Conservation (phyloP, 441 rosid genomes). For the Biscutella laevigata region DNA sequence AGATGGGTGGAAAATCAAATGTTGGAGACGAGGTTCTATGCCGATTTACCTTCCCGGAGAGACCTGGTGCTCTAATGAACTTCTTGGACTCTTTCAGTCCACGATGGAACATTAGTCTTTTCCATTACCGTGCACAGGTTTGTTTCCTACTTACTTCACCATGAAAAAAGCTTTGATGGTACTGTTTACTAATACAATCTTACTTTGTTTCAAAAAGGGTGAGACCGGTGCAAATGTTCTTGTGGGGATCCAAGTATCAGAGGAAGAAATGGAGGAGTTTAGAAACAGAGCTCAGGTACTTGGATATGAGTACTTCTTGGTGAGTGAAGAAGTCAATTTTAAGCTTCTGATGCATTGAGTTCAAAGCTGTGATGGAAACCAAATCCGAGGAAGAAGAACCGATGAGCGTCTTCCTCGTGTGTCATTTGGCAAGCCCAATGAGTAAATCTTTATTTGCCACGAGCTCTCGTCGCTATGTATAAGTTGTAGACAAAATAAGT, state of each 20-base stretch:
- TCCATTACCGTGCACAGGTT: slow-evolving; percentile 91
- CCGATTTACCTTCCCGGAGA: slow-evolving; percentile 77
- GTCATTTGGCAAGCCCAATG: no score
- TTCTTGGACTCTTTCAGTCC: slow-evolving; percentile 87
- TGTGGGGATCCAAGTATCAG: slow-evolving; percentile 70
- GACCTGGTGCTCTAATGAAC: slow-evolving; percentile 87
- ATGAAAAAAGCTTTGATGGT: no score
- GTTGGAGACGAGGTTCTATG: slow-evolving; percentile 68
- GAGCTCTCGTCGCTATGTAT: neutral
- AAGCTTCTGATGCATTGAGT: slow-evolving; percentile 64
- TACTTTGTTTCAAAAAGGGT: slow-evolving; percentile 49
- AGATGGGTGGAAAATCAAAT: slow-evolving; percentile 77
- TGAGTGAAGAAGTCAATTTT: slow-evolving; percentile 51
- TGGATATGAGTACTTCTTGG: slow-evolving; percentile 64
- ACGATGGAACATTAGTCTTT: slow-evolving; percentile 87
- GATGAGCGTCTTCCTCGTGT: neutral
- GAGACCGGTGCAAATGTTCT: slow-evolving; percentile 87
- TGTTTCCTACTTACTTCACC: slow-evolving; percentile 3
- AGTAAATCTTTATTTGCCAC: neutral
- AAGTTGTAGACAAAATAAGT: neutral
- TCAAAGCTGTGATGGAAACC: neutral
- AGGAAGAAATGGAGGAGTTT: slow-evolving; percentile 57
- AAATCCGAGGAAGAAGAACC: slow-evolving; percentile 1
- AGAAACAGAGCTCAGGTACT: slow-evolving; percentile 40
- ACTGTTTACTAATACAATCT: slow-evolving; percentile 9